These are phyloP conservation scores for Parmales sp. DNA, from an alignment of 108 stramenopile species.

Conservation along the genomic window DNA sequence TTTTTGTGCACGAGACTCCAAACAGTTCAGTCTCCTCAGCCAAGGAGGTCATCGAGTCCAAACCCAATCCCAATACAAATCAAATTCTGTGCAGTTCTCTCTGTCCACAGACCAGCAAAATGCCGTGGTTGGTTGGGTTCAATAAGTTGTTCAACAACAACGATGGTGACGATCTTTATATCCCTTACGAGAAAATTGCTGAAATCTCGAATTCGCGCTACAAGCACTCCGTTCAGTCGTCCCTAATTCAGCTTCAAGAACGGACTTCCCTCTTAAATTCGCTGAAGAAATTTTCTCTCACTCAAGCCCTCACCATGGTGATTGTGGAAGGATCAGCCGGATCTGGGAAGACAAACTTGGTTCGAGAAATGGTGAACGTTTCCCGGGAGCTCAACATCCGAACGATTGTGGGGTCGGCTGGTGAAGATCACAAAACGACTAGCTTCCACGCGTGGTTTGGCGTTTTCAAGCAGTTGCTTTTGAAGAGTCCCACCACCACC, in stretches of 20 bases:
- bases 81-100: background rate
- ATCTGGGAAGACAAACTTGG: slow-evolving; percentile 2
- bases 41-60: no score
- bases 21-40: background rate
- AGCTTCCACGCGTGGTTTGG: slow-evolving; percentile 1
- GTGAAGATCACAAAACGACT: background rate
- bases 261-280: background rate
- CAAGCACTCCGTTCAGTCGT: background rate
- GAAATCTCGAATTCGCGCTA: background rate
- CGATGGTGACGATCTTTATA: background rate
- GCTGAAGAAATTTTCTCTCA: slow-evolving; percentile 3
- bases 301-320: background rate
- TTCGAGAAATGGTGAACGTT: background rate
- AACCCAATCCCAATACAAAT: background rate
- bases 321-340: background rate
- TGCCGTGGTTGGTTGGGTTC: slow-evolving; percentile 8
- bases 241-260: background rate
- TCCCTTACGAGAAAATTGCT: background rate
- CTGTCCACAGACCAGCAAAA: background rate
- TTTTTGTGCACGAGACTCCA: no score
- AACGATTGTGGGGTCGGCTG: background rate
- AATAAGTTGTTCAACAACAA: background rate
- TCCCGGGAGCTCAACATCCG: background rate
- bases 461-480: no score
- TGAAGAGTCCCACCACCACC: no score